Conservation (phyloP, 768 basidiomycete genomes). For the Mycena crocata region DNA sequence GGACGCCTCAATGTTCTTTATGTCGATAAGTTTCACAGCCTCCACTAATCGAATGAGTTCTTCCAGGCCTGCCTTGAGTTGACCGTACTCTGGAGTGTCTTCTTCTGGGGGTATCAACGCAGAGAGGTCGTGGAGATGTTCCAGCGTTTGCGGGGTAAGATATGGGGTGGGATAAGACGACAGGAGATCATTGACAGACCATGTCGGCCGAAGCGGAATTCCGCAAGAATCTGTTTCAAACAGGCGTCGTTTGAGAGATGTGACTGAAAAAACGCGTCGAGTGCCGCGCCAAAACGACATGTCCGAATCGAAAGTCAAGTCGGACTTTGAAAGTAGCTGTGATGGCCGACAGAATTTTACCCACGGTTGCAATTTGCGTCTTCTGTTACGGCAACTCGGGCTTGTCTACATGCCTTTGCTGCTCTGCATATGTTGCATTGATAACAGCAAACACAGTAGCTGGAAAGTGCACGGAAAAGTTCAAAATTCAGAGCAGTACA, state of each 20-base stretch:
- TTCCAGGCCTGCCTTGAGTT: slow-evolving; percentile 72
- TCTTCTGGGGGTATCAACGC: slow-evolving; percentile 76
- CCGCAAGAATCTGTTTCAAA: slow-evolving; percentile 65
- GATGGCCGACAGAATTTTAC: too few species aligned
- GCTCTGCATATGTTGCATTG: too few species aligned
- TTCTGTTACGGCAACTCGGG: too few species aligned
- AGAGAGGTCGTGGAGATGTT: slow-evolving; percentile 76
- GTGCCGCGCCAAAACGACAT: slow-evolving; percentile 42
- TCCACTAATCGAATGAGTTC: slow-evolving; percentile 83
- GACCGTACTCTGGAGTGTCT: slow-evolving; percentile 63
- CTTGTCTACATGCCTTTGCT: too few species aligned
- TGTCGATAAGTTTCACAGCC: slow-evolving; percentile 76
- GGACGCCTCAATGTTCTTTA: slow-evolving; percentile 42
- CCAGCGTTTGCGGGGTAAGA: slow-evolving; percentile 67
- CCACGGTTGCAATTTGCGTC: too few species aligned
- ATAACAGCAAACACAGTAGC: too few species aligned
- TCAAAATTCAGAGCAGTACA: too few species aligned
- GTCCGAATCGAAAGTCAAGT: slow-evolving; percentile 35
- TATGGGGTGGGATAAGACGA: slow-evolving; percentile 81
- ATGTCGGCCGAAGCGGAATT: slow-evolving; percentile 75
- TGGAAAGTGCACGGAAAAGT: too few species aligned
- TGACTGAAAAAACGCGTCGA: slow-evolving; percentile 24
- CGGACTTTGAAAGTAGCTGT: slow-evolving; percentile 30
- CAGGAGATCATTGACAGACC: slow-evolving; percentile 83
- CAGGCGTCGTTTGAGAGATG: slow-evolving; percentile 22